Evolutionary conservation across 805 yeast genomes (phyloP).

Genomic region (Schizosaccharomyces octosporus): DNA sequence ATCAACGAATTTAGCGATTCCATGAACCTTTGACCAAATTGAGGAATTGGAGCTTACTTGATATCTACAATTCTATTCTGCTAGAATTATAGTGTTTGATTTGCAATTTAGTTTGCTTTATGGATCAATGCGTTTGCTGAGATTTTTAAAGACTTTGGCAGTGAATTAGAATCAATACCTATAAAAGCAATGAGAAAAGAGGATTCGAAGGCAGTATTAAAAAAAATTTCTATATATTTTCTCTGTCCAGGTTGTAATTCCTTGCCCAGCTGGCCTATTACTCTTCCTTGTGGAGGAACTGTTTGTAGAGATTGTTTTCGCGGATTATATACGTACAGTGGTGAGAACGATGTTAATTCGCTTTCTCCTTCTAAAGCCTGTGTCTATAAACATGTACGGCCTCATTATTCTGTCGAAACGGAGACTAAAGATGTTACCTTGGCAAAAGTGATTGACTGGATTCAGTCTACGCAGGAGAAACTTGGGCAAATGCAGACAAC

Average conservation of each 20-base stretch:
- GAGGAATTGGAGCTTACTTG: too few species aligned
- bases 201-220: slow-evolving; percentile 6
- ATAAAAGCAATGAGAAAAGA: slow-evolving; percentile 19
- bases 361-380: not conserved
- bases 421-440: not conserved
- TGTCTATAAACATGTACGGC: not conserved
- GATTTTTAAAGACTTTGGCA: not conserved
- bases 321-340: not conserved
- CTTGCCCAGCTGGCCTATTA: not conserved
- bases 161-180: not conserved
- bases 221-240: not conserved
- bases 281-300: slow-evolving; percentile 1
- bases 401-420: not conserved
- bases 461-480: not conserved
- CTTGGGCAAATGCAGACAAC: too few species aligned
- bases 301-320: not conserved
- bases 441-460: not conserved
- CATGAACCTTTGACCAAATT: too few species aligned
- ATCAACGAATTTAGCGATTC: too few species aligned
- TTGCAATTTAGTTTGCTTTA: not conserved
- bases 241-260: not conserved
- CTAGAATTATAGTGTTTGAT: too few species aligned
- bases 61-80: too few species aligned
- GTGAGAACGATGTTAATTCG: not conserved
- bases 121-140: not conserved